phyloP scores from a whole-genome alignment of 2,329 filamentous ascomycete species.

The Fusarium citri region DNA sequence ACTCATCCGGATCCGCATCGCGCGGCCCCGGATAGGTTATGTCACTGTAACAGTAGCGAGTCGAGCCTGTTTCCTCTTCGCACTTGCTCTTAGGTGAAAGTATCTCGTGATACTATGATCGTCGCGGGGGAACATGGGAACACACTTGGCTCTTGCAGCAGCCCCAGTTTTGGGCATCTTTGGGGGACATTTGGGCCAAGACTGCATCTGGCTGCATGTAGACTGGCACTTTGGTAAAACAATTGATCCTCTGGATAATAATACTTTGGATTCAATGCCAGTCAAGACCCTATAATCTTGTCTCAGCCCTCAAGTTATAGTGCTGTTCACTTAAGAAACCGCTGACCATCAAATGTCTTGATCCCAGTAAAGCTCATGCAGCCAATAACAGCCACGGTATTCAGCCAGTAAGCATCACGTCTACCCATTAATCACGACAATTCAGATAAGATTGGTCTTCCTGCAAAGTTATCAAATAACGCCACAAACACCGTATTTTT shows the following conservation, averaged over 20 bases:
- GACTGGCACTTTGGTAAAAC: neutral
- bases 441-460: slow-evolving; percentile 36
- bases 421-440: slow-evolving; percentile 41
- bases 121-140: slow-evolving; percentile 21
- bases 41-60: slow-evolving; percentile 12
- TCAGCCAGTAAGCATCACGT: slow-evolving; percentile 28
- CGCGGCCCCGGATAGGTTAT: slow-evolving; percentile 15
- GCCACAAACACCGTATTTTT: slow-evolving; percentile 23
- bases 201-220: neutral
- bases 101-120: slow-evolving; percentile 44
- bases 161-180: neutral
- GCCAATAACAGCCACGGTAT: slow-evolving; percentile 14
- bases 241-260: neutral
- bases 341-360: neutral
- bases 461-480: neutral
- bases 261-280: neutral
- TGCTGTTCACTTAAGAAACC: slow-evolving; percentile 3
- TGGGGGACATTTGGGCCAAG: neutral
- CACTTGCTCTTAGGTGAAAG: slow-evolving; percentile 42
- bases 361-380: slow-evolving; percentile 7
- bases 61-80: neutral
- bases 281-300: slow-evolving; percentile 17
- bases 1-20: slow-evolving; percentile 21
- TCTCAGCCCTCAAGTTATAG: slow-evolving; percentile 14
- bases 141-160: slow-evolving; percentile 12